Evolutionary conservation across 2,329 filamentous ascomycete genomes (phyloP).

Genomic region (Pseudogymnoascus sp.): DNA sequence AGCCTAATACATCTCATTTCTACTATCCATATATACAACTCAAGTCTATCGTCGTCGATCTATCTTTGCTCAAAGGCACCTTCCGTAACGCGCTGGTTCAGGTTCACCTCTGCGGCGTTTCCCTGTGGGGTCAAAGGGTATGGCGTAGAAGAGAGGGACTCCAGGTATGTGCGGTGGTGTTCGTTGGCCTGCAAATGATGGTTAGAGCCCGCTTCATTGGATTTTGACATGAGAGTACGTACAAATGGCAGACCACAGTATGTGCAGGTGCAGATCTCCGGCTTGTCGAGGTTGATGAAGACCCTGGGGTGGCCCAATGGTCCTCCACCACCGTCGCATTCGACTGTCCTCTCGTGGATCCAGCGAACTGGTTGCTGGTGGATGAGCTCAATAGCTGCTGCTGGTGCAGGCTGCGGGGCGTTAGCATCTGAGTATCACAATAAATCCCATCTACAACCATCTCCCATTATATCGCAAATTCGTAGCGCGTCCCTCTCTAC

Average conservation of each 20-base stretch:
- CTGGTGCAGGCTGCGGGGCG: constrained; percentile 66
- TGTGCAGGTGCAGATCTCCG: constrained; percentile 79
- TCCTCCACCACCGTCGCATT: constrained; percentile 88
- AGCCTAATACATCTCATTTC: constrained; percentile 1
- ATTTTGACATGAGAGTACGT: constrained; percentile 33
- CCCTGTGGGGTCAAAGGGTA: constrained; percentile 66
- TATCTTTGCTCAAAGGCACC: constrained; percentile 53
- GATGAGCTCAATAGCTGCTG: constrained; percentile 88
- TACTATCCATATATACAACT: constrained; percentile 1
- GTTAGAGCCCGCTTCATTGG: background rate
- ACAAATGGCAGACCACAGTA: constrained; percentile 95
- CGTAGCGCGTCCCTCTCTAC: background rate
- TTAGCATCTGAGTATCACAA: constrained; percentile 11
- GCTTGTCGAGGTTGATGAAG: constrained; percentile 98
- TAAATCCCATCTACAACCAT: background rate
- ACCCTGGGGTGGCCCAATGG: constrained; percentile 83
- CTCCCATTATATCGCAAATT: background rate
- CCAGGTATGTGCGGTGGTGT: constrained; percentile 73
- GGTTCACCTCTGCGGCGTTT: constrained; percentile 48
- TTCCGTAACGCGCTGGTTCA: constrained; percentile 49
- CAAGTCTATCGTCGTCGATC: constrained; percentile 1
- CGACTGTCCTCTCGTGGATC: constrained; percentile 72
- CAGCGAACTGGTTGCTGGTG: constrained; percentile 92
- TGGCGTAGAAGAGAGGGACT: constrained; percentile 70
- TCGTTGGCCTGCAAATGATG: constrained; percentile 63